Conservation (phyloP, 2,329 filamentous ascomycete species). For the Pyricularia grisea region DNA sequence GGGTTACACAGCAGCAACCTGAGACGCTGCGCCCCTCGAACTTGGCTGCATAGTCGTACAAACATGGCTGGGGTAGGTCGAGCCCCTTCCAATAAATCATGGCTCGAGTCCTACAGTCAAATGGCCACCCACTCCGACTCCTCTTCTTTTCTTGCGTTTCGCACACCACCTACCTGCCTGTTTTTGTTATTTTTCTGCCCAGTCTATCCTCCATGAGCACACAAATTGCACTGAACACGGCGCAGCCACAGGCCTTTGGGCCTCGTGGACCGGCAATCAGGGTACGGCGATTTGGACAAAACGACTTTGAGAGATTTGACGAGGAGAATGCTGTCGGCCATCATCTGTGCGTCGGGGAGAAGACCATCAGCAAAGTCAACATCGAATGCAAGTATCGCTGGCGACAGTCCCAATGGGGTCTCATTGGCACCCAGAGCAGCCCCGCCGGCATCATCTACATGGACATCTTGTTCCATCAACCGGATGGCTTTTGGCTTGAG, state of each 20-base stretch:
- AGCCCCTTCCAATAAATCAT: neutral
- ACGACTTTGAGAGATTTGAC: constrained; percentile 13
- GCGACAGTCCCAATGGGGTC: constrained; percentile 12
- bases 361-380: constrained; percentile 11
- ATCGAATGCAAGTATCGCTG: constrained; percentile 13
- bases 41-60: neutral
- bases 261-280: constrained; percentile 7
- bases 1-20: neutral
- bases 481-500: constrained; percentile 9
- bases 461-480: constrained; percentile 12
- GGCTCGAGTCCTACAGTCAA: neutral
- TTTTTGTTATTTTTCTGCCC: neutral
- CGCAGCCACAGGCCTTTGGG: constrained; percentile 4
- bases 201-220: neutral
- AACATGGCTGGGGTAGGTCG: neutral
- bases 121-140: neutral
- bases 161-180: neutral
- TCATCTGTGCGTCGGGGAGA: constrained; percentile 10
- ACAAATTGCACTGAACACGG: neutral
- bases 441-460: constrained; percentile 13
- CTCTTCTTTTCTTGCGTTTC: neutral
- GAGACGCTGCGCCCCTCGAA: neutral
- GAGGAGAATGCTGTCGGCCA: constrained; percentile 8
- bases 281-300: constrained; percentile 11
- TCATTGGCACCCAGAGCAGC: constrained; percentile 6